phyloP scores from a whole-genome alignment of 1,284 basidiomycete genomes.

The Cutaneotrichosporon daszewskae region DNA sequence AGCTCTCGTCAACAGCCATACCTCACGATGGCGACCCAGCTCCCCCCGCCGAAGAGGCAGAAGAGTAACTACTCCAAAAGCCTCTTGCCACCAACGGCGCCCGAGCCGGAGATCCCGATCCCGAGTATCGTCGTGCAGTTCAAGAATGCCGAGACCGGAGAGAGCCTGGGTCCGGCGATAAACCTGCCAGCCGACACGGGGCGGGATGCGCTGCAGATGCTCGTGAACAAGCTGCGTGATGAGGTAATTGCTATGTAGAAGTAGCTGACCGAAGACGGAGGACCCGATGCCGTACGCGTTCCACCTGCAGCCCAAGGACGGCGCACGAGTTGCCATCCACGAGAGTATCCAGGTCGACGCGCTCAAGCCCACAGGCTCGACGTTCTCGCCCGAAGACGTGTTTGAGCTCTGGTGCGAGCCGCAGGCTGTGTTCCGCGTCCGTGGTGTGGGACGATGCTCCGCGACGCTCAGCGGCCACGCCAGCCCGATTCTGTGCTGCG shows the following conservation, averaged over 20 bases:
- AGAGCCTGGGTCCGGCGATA: slow-evolving; percentile 73
- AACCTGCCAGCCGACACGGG: slow-evolving; percentile 79
- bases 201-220: slow-evolving; percentile 73
- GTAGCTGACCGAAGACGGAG: slow-evolving; percentile 55
- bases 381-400: slow-evolving; percentile 76
- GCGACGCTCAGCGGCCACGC: slow-evolving; percentile 84
- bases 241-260: slow-evolving; percentile 51
- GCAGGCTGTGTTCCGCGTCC: slow-evolving; percentile 90
- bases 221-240: slow-evolving; percentile 75
- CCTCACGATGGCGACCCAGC: slow-evolving; percentile 62
- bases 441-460: slow-evolving; percentile 87
- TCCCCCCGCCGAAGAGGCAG: slow-evolving; percentile 78
- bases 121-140: slow-evolving; percentile 82
- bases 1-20: not conserved
- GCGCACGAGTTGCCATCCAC: slow-evolving; percentile 66
- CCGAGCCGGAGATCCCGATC: slow-evolving; percentile 51
- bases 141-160: slow-evolving; percentile 76
- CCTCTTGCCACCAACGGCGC: slow-evolving; percentile 49
- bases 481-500: slow-evolving; percentile 88
- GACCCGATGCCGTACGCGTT: slow-evolving; percentile 86
- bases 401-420: slow-evolving; percentile 84
- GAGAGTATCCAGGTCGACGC: slow-evolving; percentile 76
- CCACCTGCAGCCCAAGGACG: slow-evolving; percentile 58
- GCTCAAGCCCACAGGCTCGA: slow-evolving; percentile 50
- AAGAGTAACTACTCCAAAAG: slow-evolving; percentile 66